These are phyloP conservation scores for Phytophthora cactorum DNA, from an alignment of 352 stramenopile species.

Conservation along the genomic window DNA sequence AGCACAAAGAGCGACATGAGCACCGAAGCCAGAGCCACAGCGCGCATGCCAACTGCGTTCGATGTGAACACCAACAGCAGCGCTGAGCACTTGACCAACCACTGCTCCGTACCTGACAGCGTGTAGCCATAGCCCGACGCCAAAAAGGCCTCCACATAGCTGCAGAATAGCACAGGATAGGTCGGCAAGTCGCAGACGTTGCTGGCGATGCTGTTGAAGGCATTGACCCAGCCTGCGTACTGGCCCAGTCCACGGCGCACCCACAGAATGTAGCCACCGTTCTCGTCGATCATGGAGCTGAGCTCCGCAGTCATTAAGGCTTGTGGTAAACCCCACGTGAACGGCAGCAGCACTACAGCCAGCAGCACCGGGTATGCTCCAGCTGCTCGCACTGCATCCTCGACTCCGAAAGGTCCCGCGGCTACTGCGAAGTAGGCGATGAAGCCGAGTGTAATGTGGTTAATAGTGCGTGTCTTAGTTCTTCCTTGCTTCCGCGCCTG, in stretches of 20 bases:
- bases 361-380: conserved; percentile 75
- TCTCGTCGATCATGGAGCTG: conserved; percentile 87
- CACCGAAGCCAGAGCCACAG: conserved; percentile 74
- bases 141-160: conserved; percentile 82
- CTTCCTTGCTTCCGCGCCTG: conserved; percentile 33
- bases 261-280: conserved; percentile 88
- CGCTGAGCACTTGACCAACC: conserved; percentile 74
- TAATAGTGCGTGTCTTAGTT: conserved; percentile 71
- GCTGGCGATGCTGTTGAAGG: conserved; percentile 85
- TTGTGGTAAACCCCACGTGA: conserved; percentile 86
- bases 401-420: conserved; percentile 78
- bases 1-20: conserved; percentile 87
- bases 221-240: conserved; percentile 86
- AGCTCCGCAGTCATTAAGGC: conserved; percentile 88
- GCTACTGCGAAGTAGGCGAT: conserved; percentile 88
- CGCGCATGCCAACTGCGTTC: conserved; percentile 82
- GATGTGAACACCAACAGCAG: conserved; percentile 74
- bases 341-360: conserved; percentile 73
- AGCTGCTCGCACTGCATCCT: conserved; percentile 76
- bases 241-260: conserved; percentile 81
- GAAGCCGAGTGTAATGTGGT: conserved; percentile 82
- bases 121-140: conserved; percentile 61
- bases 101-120: conserved; percentile 60
- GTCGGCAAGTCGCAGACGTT: conserved; percentile 87
- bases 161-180: conserved; percentile 87